phyloP scores from a whole-genome alignment of 257 asterid species.

The Gentiana macrophylla region DNA sequence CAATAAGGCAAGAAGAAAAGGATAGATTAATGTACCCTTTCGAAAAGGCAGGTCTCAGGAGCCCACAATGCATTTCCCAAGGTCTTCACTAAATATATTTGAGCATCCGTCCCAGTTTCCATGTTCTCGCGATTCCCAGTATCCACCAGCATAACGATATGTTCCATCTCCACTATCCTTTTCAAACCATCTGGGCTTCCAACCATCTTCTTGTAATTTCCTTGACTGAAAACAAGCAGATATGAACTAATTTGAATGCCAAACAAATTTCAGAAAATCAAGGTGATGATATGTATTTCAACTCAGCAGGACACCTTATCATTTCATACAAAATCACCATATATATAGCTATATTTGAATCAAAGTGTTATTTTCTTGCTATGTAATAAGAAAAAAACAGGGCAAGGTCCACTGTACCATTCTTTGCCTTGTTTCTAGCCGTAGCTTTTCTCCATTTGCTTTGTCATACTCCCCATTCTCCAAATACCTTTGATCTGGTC shows the following conservation, averaged over 20 bases:
- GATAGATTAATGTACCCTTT: conserved; percentile 20
- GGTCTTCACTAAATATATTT: conserved; percentile 46
- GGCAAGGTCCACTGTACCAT: conserved; percentile 32
- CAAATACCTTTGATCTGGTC: conserved; percentile 86
- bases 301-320: no score
- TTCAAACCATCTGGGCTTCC: conserved; percentile 86
- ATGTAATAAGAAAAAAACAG: neutral
- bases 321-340: no score
- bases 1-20: neutral
- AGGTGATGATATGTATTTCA: no score
- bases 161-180: conserved; percentile 52
- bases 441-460: conserved; percentile 80
- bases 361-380: neutral
- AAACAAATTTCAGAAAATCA: no score
- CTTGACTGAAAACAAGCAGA: conserved; percentile 47
- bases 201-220: conserved; percentile 86
- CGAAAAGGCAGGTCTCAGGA: conserved; percentile 22
- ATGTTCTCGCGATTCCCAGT: conserved; percentile 83
- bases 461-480: conserved; percentile 87
- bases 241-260: neutral
- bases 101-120: conserved; percentile 75
- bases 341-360: no score
- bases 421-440: conserved; percentile 82
- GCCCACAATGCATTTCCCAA: conserved; percentile 26
- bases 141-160: conserved; percentile 58